Base-by-base conservation (phyloP, 495 filamentous ascomycete species). In the Gamarada debralockiae region DNA sequence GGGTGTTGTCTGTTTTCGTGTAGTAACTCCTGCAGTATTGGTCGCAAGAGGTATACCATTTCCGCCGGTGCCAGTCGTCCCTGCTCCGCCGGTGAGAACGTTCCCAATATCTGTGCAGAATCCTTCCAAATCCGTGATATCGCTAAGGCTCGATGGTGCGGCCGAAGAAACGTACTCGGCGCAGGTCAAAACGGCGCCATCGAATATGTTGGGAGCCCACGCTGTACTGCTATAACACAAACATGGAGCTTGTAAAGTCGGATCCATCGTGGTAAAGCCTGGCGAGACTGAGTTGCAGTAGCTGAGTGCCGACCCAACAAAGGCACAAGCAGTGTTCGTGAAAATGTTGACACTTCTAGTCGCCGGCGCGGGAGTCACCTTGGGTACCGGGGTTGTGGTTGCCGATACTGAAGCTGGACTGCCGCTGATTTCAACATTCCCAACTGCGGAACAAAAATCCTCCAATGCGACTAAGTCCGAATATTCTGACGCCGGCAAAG, bases 221-320 rank as follows among this genome's bases (percentile, higher is more conserved):
- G 24, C 18, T 21, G 58, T 54, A 24, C 38, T 54, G 6, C 49
- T 53, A 29, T 61, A 61, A 34, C 58, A 61, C 13, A 61, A 50
- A 42, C 58, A 61, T 22, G 38, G 39, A 34, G 58, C 58, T 50
- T 61, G 58, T 33, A 20, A 17, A 10, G 45, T 41, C n/a, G 54
- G 48, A 3, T 25, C 38, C 2, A 61, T 24, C 2, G 53, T 47
- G n/a, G 50, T 57, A 46, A 61, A 61, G 29, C 46, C 53, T 37
- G 50, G 50, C 3, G 45, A 50, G 10, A 61, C 40, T 14, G 54
- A 54, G 12, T 15, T 24, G 51, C 58, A 61, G 31, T 53, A 53
- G 3, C 8, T 50, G 21, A 61, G 44, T 9, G 54, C 58, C 43
- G 49, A 27, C 0, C 58, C 58, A 3, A 57, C 6, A n/a, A 59